Base-by-base conservation (phyloP, 225 moss, liverwort and hornwort species). In the Pleurozium schreberi region DNA sequence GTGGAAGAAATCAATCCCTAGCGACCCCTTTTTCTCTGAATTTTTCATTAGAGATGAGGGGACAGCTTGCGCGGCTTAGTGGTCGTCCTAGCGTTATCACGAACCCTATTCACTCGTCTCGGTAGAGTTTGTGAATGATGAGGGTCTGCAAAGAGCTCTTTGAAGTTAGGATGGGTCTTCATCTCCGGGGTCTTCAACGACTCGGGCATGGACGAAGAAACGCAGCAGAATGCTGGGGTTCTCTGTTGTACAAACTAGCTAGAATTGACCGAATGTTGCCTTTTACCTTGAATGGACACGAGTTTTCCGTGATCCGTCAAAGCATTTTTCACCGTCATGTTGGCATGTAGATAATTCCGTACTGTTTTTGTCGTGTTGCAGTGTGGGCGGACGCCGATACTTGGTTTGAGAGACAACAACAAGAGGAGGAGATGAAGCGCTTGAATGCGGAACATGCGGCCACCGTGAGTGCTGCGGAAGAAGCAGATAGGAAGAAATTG, bases 321-420 rank as follows among this genome's bases (percentile, higher is more conserved):
- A 55, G 34, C 80, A 55, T 7, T 62, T 40, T 64, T 49, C 81
- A 49, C 34, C 28, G 7, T 40, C 84, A 20, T 42, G 55, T 83
- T 52, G 60, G 55, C 49, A 65, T 80, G 62, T 53, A 36, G 78
- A 62, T 80, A 80, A 86, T 84, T n/a, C 58, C 27, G 6, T 84
- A 84, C 33, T 83, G 17, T 61, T 14, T 83, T 84, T 57, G 14
- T 88, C 40, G 43, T 92, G 61, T 84, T 88, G 89, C 96, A 98
- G 97, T 97, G 57, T 99, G 99, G 99, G 99, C 99, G 57, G 99
- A 99, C 78, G 97, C 97, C 30, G 96, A 97, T 90, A 94, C 97
- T 63, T 99, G 99, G 99, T 97, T 99, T 84, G 99, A 99, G 83
- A 93, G 97, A 52, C 99, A 99, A 79, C 99, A 97, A 83, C 97